Conservation (phyloP, 441 rosid species). For the Macaranga tanarius region DNA sequence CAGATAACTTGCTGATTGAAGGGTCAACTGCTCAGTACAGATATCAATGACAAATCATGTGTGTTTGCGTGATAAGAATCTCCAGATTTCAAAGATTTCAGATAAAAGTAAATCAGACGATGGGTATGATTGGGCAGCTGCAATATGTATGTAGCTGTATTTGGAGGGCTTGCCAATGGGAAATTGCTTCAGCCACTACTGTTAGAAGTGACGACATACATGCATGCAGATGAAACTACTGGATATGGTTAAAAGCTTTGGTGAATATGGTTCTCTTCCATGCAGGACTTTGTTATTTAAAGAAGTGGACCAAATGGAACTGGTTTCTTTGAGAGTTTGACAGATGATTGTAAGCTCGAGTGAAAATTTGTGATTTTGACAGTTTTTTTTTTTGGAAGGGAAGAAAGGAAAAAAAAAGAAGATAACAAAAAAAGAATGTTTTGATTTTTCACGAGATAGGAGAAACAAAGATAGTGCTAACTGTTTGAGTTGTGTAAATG, state of each 20-base stretch:
- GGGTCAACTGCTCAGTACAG: constrained; percentile 39
- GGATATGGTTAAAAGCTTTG: not conserved
- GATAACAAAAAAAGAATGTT: not conserved
- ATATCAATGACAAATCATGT: constrained; percentile 20
- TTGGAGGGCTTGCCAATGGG: not conserved
- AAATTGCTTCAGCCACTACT: not conserved
- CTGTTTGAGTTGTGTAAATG: constrained; percentile 28
- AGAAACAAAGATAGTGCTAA: constrained; percentile 11
- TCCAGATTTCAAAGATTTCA: too few relatives aligned
- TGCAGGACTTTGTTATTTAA: not conserved
- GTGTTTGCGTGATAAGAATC: constrained; percentile 1
- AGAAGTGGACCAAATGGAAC: not conserved
- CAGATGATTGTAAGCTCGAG: not conserved
- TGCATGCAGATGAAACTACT: not conserved
- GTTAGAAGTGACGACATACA: not conserved
- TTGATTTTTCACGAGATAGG: not conserved
- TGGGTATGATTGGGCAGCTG: not conserved
- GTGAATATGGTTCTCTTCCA: not conserved
- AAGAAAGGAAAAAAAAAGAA: not conserved
- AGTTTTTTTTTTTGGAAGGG: not conserved
- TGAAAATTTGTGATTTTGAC: constrained; percentile 1
- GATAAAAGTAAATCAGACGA: not conserved
- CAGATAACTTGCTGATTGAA: constrained; percentile 30
- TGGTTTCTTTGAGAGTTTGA: constrained; percentile 4
- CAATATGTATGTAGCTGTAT: not conserved